Conservation (phyloP, 352 stramenopile genomes). For the Aphanomyces invadans region DNA sequence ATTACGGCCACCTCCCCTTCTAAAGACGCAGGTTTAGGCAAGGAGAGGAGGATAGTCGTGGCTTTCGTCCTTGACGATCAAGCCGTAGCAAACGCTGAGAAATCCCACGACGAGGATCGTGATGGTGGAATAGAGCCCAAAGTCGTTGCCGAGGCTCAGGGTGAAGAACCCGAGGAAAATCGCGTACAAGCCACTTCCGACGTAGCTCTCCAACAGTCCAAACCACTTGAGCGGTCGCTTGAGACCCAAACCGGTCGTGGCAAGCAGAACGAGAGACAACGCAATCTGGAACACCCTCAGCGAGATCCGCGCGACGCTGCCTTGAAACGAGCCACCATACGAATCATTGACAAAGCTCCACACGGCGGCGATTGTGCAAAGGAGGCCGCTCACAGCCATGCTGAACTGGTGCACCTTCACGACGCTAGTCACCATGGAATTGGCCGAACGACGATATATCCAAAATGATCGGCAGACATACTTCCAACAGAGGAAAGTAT, state of each 20-base stretch:
- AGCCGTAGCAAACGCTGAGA: constrained; percentile 9
- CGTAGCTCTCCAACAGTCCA: constrained; percentile 7
- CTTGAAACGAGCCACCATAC: constrained; percentile 2
- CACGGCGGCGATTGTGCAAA: constrained; percentile 1
- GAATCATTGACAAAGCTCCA: constrained; percentile 9
- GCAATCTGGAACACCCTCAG: neutral
- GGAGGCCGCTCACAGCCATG: constrained; percentile 5
- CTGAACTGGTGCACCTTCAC: constrained; percentile 5
- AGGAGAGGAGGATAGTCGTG: constrained; percentile 4
- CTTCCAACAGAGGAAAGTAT: neutral
- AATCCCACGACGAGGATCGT: neutral
- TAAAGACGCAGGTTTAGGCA: neutral
- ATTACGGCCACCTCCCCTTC: neutral
- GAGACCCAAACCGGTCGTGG: neutral
- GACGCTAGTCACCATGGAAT: neutral
- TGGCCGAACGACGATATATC: neutral
- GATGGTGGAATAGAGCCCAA: constrained; percentile 5
- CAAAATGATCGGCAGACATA: neutral
- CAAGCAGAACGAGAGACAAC: neutral
- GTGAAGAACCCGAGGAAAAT: constrained; percentile 19
- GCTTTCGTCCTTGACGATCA: constrained; percentile 3
- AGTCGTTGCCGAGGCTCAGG: constrained; percentile 11
- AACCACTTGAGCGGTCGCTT: constrained; percentile 15
- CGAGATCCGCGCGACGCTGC: neutral
- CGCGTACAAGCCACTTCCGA: constrained; percentile 14